phyloP scores from a whole-genome alignment of 148 eudicot genomes.

The Tetragonia tetragonoides region DNA sequence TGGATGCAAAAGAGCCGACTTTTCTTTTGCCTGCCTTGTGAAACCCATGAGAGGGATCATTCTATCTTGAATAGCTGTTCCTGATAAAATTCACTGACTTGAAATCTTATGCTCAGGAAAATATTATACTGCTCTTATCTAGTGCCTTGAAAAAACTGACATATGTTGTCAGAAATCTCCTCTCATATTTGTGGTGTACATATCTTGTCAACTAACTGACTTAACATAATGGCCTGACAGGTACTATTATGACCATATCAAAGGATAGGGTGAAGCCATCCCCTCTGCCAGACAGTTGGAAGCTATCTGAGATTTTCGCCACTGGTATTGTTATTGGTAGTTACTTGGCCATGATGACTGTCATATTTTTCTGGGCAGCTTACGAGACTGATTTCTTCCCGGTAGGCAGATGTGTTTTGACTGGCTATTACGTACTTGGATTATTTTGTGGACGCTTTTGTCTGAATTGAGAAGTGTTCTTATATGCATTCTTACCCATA shows the following conservation, averaged over 20 bases:
- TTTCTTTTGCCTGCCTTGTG: no score
- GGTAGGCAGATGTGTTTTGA: slow-evolving; percentile 34
- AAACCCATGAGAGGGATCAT: no score
- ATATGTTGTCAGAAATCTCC: neutral
- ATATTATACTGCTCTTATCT: neutral
- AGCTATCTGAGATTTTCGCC: slow-evolving; percentile 87
- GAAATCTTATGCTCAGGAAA: neutral
- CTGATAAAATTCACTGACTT: neutral
- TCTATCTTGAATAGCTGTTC: neutral
- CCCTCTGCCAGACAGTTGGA: slow-evolving; percentile 98
- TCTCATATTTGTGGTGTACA: neutral
- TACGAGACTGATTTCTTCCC: slow-evolving; percentile 95
- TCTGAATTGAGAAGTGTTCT: no score
- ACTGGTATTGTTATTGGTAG: slow-evolving; percentile 90
- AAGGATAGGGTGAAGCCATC: slow-evolving; percentile 99
- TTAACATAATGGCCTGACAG: slow-evolving; percentile 36
- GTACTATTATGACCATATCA: slow-evolving; percentile 98
- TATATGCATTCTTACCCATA: no score
- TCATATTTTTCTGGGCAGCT: slow-evolving; percentile 98
- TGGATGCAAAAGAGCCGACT: no score
- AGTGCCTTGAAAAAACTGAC: neutral
- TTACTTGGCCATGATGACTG: slow-evolving; percentile 97
- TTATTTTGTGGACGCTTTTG: neutral
- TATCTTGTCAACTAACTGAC: neutral
- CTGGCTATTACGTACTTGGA: neutral